Evolutionary conservation across 768 basidiomycete genomes (phyloP).

Genomic region (Leccinum barrowsii): DNA sequence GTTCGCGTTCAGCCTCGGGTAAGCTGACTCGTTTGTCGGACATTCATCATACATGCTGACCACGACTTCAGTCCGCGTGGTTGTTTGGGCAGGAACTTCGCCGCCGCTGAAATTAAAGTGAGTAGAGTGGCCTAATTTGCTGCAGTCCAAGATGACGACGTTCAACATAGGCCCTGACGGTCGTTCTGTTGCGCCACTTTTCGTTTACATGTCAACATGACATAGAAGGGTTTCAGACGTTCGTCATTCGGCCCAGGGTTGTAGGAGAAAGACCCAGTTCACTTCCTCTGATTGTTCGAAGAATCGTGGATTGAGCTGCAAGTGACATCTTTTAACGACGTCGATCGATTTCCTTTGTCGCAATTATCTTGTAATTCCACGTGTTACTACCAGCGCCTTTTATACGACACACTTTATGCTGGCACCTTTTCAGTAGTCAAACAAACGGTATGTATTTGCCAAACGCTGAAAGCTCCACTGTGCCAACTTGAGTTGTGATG

Average conservation of each 20-base stretch:
- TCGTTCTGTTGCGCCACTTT: conserved; percentile 53
- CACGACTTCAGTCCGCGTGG: conserved; percentile 45
- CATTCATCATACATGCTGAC: conserved; percentile 8
- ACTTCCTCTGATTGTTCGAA: conserved; percentile 49
- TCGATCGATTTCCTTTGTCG: background rate
- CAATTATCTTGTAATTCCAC: background rate
- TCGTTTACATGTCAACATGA: conserved; percentile 47
- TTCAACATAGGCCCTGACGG: conserved; percentile 34
- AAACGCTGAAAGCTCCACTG: background rate
- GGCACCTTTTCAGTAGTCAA: background rate
- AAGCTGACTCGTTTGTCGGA: conserved; percentile 13
- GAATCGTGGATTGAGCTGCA: conserved; percentile 17
- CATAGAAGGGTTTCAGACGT: conserved; percentile 63
- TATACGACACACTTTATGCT: background rate
- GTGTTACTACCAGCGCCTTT: background rate
- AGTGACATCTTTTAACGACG: background rate
- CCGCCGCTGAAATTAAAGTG: conserved; percentile 59
- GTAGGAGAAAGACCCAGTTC: conserved; percentile 51
- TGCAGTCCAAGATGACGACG: conserved; percentile 14
- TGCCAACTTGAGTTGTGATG: background rate
- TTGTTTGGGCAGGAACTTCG: conserved; percentile 59
- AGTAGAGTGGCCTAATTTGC: conserved; percentile 13
- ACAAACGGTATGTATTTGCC: background rate
- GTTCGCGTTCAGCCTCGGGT: conserved; percentile 61
- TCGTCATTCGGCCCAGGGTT: conserved; percentile 59